phyloP scores from a whole-genome alignment of 176 grass and related monocot genomes.

The Coix lacrymajobi region DNA sequence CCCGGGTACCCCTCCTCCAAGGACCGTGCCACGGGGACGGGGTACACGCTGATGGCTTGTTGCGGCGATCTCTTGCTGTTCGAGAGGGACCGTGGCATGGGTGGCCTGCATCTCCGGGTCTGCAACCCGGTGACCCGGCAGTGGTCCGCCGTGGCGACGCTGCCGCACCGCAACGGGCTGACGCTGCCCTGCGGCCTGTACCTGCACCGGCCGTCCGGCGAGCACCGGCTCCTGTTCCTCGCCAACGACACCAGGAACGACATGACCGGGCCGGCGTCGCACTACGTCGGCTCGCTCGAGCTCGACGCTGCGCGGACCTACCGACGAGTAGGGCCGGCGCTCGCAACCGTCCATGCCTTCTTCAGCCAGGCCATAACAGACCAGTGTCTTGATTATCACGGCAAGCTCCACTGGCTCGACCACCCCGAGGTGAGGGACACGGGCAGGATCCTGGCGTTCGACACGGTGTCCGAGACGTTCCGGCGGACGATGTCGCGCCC shows the following conservation, averaged over 20 bases:
- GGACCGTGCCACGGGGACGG: too few relatives aligned
- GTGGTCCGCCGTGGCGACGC: neutral
- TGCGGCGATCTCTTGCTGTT: conserved; percentile 15
- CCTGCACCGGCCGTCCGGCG: conserved; percentile 6
- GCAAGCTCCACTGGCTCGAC: neutral
- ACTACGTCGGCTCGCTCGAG: neutral
- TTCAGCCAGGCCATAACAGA: too few relatives aligned
- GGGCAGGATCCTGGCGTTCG: neutral
- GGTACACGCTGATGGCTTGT: neutral
- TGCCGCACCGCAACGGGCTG: neutral
- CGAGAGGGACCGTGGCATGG: rapidly evolving
- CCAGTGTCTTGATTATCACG: neutral
- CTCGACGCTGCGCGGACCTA: too few relatives aligned
- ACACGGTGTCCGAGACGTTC: conserved; percentile 18
- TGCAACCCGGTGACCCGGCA: neutral
- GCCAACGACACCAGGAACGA: neutral
- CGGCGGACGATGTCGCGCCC: neutral
- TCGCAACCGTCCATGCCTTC: too few relatives aligned
- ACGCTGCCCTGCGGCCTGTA: neutral
- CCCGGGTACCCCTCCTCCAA: neutral
- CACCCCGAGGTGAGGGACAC: neutral
- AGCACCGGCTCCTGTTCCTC: conserved; percentile 7
- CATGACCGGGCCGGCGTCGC: neutral
- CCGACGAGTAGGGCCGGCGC: too few relatives aligned
- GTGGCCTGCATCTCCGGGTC: neutral